phyloP scores from a whole-genome alignment of 257 asterid genomes.

The Schizonepeta tenuifolia region DNA sequence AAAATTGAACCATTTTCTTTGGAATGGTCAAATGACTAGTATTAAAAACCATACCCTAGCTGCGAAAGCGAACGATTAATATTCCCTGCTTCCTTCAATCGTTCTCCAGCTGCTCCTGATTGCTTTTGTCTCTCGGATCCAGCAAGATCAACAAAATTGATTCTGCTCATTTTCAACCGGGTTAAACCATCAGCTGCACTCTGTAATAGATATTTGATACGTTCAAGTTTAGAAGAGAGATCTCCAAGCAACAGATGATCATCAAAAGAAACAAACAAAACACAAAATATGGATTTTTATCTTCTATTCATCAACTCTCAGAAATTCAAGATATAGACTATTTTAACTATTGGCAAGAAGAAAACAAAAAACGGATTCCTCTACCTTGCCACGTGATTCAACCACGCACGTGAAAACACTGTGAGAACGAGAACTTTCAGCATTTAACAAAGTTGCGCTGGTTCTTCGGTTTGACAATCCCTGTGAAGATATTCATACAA shows the following conservation, averaged over 20 bases:
- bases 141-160: conserved; percentile 98
- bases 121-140: conserved; percentile 99
- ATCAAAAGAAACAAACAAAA: neutral
- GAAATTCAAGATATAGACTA: conserved; percentile 23
- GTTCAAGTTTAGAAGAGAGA: conserved; percentile 27
- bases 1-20: neutral
- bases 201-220: conserved; percentile 48
- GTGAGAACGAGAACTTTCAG: conserved; percentile 99
- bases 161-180: conserved; percentile 81
- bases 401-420: conserved; percentile 97
- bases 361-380: conserved; percentile 18
- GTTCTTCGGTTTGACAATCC: conserved; percentile 93
- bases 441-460: conserved; percentile 86
- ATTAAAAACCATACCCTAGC: conserved; percentile 69
- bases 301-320: conserved; percentile 25
- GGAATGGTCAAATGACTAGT: conserved; percentile 1
- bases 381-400: conserved; percentile 97
- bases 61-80: conserved; percentile 97
- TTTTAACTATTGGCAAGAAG: conserved; percentile 9
- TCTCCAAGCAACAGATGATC: conserved; percentile 15
- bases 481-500: conserved; percentile 46
- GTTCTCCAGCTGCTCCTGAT: conserved; percentile 99
- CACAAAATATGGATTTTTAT: conserved; percentile 6
- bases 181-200: conserved; percentile 84
- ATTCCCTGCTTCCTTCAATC: conserved; percentile 98